These are phyloP conservation scores for Backusella liffmaniae DNA, from an alignment of 192 early-diverging fungal genomes.

Conservation along the genomic window DNA sequence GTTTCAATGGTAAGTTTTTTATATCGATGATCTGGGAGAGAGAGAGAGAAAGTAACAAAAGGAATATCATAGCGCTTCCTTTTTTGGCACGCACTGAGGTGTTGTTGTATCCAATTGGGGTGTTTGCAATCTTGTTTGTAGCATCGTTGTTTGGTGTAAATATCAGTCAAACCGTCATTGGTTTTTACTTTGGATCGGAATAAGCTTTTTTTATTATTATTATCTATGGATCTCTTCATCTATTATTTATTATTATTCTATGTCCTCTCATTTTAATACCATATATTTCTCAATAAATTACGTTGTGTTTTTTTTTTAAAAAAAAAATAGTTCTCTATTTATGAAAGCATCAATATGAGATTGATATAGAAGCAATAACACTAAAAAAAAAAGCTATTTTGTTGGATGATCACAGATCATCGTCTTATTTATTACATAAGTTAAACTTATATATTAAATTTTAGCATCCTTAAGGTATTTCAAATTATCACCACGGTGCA, in stretches of 20 bases:
- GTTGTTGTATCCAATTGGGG: conserved; percentile 84
- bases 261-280: neutral
- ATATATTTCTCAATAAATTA: neutral
- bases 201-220: neutral
- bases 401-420: neutral
- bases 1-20: conserved; percentile 76
- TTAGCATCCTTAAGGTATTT: conserved; percentile 2
- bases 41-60: neutral
- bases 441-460: conserved; percentile 8
- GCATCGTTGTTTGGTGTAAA: conserved; percentile 73
- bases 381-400: neutral
- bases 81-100: conserved; percentile 88
- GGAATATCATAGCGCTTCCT: conserved; percentile 71
- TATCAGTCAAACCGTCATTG: conserved; percentile 70
- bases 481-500: conserved; percentile 16
- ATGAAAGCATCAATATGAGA: neutral
- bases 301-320: neutral
- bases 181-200: conserved; percentile 69
- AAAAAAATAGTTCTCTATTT: neutral
- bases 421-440: neutral
- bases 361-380: neutral
- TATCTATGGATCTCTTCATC: neutral
- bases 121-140: conserved; percentile 61
- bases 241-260: neutral
- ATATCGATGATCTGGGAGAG: neutral